phyloP scores from a whole-genome alignment of 1,139 yeast species.

The Yamadazyma sp. region DNA sequence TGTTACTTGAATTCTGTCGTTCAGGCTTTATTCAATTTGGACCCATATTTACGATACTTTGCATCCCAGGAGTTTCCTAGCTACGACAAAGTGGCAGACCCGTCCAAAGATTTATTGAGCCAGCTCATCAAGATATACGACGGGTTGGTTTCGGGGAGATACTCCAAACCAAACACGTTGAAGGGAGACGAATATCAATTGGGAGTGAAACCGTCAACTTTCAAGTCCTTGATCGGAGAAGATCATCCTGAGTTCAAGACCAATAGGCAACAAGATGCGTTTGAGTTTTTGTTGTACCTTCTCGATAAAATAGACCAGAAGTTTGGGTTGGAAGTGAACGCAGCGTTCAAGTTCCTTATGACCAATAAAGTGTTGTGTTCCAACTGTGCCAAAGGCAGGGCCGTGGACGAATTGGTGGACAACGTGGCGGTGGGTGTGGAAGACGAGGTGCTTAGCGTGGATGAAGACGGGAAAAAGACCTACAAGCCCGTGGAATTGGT shows the following conservation, averaged over 20 bases:
- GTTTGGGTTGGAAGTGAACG: conserved; percentile 41
- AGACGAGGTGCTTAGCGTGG: conserved; percentile 35
- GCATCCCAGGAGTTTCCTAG: conserved; percentile 23
- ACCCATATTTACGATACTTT: conserved; percentile 41
- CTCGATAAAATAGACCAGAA: conserved; percentile 64
- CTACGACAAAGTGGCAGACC: conserved; percentile 41
- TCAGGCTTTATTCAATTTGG: conserved; percentile 56
- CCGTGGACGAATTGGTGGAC: conserved; percentile 62
- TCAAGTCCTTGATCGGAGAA: conserved; percentile 74
- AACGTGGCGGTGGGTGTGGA: conserved; percentile 63
- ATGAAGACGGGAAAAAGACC: conserved; percentile 42
- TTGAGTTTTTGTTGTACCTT: conserved; percentile 77
- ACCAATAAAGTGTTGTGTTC: conserved; percentile 67
- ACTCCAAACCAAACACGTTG: conserved; percentile 53
- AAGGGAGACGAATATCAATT: conserved; percentile 59
- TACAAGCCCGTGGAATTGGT: conserved; percentile 53
- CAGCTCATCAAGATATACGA: conserved; percentile 80
- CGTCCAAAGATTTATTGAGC: conserved; percentile 61
- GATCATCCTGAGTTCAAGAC: conserved; percentile 82
- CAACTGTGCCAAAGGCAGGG: conserved; percentile 60
- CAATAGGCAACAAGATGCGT: conserved; percentile 92
- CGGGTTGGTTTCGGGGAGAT: conserved; percentile 75
- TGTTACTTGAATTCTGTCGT: conserved; percentile 85
- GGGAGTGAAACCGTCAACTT: conserved; percentile 76
- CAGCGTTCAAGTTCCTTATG: conserved; percentile 60